Evolutionary conservation across 2,329 filamentous ascomycete species (phyloP), one percentile per base, ranked within the genome.

Genomic region (Botrytis galanthina): DNA sequence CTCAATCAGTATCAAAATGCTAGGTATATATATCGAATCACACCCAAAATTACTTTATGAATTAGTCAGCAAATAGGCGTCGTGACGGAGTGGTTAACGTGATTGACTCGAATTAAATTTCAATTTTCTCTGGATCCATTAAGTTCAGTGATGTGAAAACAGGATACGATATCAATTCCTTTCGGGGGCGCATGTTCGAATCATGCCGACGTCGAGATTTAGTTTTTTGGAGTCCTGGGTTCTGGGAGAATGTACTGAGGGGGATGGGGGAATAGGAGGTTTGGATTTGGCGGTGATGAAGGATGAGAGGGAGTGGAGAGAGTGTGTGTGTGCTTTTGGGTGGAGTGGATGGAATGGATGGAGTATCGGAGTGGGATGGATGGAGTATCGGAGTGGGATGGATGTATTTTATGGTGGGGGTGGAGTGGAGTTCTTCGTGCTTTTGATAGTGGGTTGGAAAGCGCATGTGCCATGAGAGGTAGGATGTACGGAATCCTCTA

Each of bases 71-170:
- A 62, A 29, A 42, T 20, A 42, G 60, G 60, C 60, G 60, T 62
- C 60, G 60, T 62, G 60, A 62, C 59, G 59, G 60, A 62, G 60
- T 62, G 60, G 60, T 62, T 62, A 42, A 62, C 60, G 60, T 62
- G 60, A 62, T 62, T 62, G 60, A 62, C 60, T 62, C 60, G 37
- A 62, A 62, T 62, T 62, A n/a, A 8, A 0, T 9, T n/a, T 62
- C 37, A 18, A 1, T 12, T 3, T 10, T 10, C 26, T 42, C 35
- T 29, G 4, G 12, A 18, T 2, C 7, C 5, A 1, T 3, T 16
- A 3, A 7, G 0, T 16, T 0, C 9, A 9, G 6, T 5, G 14
- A 1, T 16, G 26, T 16, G 10, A n/a, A 20, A 3, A 8, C 6
- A 57, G 8, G 8, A 39, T 62, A 9, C 14, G 32, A 62, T 42